phyloP scores from a whole-genome alignment of 495 filamentous ascomycete genomes.

The Penicilliopsis zonata region DNA sequence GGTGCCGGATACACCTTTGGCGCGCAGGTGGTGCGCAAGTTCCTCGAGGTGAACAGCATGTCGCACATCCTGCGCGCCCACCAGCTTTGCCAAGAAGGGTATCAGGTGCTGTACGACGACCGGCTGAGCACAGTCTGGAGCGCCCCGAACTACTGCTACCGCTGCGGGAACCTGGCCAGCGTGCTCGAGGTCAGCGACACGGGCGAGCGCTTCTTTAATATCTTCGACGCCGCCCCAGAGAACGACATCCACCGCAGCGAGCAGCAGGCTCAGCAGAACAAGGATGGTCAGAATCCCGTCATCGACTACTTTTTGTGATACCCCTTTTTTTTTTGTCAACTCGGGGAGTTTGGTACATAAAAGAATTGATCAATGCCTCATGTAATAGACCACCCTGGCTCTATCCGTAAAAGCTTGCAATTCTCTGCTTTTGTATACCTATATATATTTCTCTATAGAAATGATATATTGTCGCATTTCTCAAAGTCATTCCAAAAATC shows the following conservation, averaged over 20 bases:
- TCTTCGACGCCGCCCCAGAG: conserved; percentile 93
- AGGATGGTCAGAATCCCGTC: conserved; percentile 47
- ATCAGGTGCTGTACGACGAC: conserved; percentile 91
- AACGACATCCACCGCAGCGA: conserved; percentile 81
- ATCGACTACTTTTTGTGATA: conserved; percentile 67
- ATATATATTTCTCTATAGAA: too few relatives aligned
- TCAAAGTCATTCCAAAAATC: too few relatives aligned
- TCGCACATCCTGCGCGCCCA: conserved; percentile 92
- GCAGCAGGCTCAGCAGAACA: conserved; percentile 44
- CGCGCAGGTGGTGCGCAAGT: conserved; percentile 93
- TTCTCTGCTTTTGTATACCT: too few relatives aligned
- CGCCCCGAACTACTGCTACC: conserved; percentile 92
- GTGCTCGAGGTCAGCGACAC: conserved; percentile 90
- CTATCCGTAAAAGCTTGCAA: too few relatives aligned
- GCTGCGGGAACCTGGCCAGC: conserved; percentile 94
- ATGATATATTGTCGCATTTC: too few relatives aligned
- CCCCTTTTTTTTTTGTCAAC: conserved; percentile 21
- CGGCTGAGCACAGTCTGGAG: conserved; percentile 93
- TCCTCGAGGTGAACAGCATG: conserved; percentile 93
- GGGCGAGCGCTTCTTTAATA: conserved; percentile 88
- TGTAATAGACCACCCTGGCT: too few relatives aligned
- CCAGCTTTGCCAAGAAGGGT: conserved; percentile 95
- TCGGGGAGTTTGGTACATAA: conserved; percentile 23
- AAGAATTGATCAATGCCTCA: too few relatives aligned
- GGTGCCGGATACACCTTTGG: conserved; percentile 97